phyloP scores from a whole-genome alignment of 2,329 filamentous ascomycete genomes.

The Sclerotinia subarctica region DNA sequence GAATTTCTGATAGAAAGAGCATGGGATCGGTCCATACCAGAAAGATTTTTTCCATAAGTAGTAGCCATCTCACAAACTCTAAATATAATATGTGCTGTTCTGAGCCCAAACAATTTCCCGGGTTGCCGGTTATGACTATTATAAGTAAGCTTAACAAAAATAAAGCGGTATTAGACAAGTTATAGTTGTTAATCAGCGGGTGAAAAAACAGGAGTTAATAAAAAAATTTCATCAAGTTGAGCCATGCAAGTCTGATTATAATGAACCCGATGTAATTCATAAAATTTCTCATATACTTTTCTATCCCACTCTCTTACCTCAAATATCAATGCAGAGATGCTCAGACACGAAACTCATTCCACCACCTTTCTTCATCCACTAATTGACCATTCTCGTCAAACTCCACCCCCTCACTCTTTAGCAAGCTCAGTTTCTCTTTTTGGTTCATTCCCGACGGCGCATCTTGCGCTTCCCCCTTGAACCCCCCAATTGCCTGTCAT shows the following conservation, averaged over 20 bases:
- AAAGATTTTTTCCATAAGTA: no score
- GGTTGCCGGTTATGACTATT: no score
- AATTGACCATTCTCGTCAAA: slow-evolving; percentile 6
- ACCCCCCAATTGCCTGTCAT: slow-evolving; percentile 45
- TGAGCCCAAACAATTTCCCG: no score
- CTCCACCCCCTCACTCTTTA: slow-evolving; percentile 5
- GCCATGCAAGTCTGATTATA: neutral
- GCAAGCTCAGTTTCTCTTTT: slow-evolving; percentile 42
- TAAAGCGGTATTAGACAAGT: no score
- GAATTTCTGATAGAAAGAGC: no score
- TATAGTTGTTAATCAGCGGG: no score
- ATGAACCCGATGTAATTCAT: neutral
- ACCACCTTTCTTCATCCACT: neutral
- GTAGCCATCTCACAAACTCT: no score
- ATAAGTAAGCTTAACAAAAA: no score
- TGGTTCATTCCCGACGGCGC: slow-evolving; percentile 49
- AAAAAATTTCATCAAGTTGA: no score
- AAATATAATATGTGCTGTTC: no score
- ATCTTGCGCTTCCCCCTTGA: slow-evolving; percentile 50
- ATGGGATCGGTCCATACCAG: no score
- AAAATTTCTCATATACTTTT: neutral
- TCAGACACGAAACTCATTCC: slow-evolving; percentile 1
- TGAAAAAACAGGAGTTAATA: neutral
- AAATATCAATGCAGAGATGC: neutral
- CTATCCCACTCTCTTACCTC: neutral